phyloP scores from a whole-genome alignment of 768 basidiomycete genomes.

The Rhizopogon sp. region DNA sequence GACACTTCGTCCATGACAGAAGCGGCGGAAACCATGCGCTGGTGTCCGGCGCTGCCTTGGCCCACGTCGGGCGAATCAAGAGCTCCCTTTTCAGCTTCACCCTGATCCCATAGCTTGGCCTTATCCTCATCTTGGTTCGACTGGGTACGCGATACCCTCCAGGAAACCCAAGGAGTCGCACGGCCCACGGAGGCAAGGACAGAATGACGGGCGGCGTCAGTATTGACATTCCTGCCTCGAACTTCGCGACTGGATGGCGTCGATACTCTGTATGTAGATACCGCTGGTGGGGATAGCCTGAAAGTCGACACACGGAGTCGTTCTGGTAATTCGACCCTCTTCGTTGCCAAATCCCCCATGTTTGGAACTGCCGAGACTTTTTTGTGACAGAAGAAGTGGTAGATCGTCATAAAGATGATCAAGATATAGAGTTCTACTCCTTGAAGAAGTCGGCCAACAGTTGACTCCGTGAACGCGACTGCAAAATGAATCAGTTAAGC shows the following conservation, averaged over 20 bases:
- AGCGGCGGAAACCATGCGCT: background rate
- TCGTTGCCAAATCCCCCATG: background rate
- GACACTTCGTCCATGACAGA: slow-evolving; percentile 3
- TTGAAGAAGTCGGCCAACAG: slow-evolving; percentile 62
- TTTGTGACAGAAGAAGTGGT: slow-evolving; percentile 30
- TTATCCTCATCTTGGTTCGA: slow-evolving; percentile 20
- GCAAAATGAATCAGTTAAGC: slow-evolving; percentile 7
- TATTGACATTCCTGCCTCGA: slow-evolving; percentile 5
- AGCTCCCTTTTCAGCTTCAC: slow-evolving; percentile 25
- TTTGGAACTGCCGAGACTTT: slow-evolving; percentile 8
- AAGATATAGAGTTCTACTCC: slow-evolving; percentile 60
- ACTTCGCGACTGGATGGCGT: slow-evolving; percentile 5
- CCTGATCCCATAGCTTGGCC: slow-evolving; percentile 26
- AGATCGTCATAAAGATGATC: slow-evolving; percentile 52
- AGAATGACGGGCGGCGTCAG: slow-evolving; percentile 11
- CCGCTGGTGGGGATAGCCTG: slow-evolving; percentile 14
- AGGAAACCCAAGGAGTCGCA: slow-evolving; percentile 37
- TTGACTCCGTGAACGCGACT: slow-evolving; percentile 69
- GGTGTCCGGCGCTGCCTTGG: background rate
- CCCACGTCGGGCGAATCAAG: slow-evolving; percentile 7
- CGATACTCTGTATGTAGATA: slow-evolving; percentile 23
- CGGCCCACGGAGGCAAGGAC: slow-evolving; percentile 18
- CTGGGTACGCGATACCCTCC: slow-evolving; percentile 22
- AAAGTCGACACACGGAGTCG: slow-evolving; percentile 21
- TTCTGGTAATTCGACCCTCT: slow-evolving; percentile 16